A percentile compares a stretch with the other conserved stretches of the same genome.
Conservation (phyloP, 306 rosid genomes). For the Acacia melanoxylon region DNA sequence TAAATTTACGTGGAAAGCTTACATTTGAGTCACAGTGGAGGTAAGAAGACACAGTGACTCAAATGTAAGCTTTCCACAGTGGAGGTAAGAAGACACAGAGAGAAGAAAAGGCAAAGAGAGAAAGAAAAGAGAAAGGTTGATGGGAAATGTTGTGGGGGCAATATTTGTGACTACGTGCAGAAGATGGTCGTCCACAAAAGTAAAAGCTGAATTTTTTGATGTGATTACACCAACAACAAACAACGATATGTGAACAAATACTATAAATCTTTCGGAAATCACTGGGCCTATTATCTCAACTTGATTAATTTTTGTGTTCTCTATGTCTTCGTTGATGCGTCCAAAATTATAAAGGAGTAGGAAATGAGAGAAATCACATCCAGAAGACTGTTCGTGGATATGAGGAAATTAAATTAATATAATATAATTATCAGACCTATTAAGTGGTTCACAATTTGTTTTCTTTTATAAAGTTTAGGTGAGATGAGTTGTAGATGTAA, state of each 20-base stretch:
- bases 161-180: constrained; percentile 3
- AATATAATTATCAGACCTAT: not conserved
- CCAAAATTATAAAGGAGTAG: not conserved
- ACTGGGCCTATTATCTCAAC: not conserved
- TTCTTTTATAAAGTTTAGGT: not conserved
- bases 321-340: not conserved
- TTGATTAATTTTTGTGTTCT: not conserved
- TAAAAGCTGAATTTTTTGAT: constrained; percentile 11
- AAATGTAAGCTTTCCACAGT: too few relatives aligned
- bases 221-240: not conserved
- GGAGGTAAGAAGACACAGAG: not conserved
- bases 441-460: too few relatives aligned
- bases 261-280: not conserved
- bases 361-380: not conserved
- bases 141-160: constrained; percentile 16
- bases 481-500: not conserved
- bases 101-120: not conserved
- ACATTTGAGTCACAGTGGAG: not conserved
- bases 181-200: constrained; percentile 1
- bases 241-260: not conserved
- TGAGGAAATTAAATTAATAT: not conserved
- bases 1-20: constrained; percentile 1
- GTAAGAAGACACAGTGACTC: not conserved
- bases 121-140: not conserved
- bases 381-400: not conserved